phyloP scores from a whole-genome alignment of 2,329 filamentous ascomycete species.

The Neonectria magnoliae region DNA sequence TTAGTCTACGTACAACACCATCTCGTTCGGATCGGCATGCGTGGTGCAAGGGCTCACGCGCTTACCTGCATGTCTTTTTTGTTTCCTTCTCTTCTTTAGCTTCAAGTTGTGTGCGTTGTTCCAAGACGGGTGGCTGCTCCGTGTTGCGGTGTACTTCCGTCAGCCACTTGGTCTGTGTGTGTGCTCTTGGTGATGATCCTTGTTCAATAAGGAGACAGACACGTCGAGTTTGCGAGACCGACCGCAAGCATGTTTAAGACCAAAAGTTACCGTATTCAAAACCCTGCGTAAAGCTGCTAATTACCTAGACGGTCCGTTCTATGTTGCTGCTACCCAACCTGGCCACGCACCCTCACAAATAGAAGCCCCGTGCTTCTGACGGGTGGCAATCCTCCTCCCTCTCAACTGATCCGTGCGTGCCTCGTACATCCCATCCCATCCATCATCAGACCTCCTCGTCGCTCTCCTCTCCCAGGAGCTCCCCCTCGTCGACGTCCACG shows the following conservation, averaged over 20 bases:
- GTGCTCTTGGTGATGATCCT: background rate
- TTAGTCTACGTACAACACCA: background rate
- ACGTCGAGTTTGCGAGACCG: background rate
- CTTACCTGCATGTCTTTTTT: background rate
- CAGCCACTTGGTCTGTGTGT: background rate
- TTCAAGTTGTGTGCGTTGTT: background rate
- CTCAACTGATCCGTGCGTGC: slow-evolving; percentile 25
- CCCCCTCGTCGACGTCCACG: slow-evolving; percentile 93
- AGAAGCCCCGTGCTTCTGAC: background rate
- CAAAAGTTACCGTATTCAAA: slow-evolving; percentile 2
- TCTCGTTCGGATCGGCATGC: background rate
- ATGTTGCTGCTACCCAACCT: slow-evolving; percentile 15
- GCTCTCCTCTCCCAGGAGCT: slow-evolving; percentile 91
- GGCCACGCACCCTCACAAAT: background rate
- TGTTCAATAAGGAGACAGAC: background rate
- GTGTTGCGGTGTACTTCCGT: background rate
- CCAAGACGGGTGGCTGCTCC: background rate
- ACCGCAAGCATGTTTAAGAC: background rate
- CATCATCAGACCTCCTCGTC: slow-evolving; percentile 77
- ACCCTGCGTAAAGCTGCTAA: slow-evolving; percentile 11
- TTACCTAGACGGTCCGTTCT: slow-evolving; percentile 15
- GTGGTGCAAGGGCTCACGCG: background rate
- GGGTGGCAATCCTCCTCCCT: slow-evolving; percentile 4
- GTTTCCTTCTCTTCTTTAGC: background rate
- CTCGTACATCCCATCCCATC: slow-evolving; percentile 25